phyloP scores from a whole-genome alignment of 345 rosid genomes.

The Ceriops tagal region DNA sequence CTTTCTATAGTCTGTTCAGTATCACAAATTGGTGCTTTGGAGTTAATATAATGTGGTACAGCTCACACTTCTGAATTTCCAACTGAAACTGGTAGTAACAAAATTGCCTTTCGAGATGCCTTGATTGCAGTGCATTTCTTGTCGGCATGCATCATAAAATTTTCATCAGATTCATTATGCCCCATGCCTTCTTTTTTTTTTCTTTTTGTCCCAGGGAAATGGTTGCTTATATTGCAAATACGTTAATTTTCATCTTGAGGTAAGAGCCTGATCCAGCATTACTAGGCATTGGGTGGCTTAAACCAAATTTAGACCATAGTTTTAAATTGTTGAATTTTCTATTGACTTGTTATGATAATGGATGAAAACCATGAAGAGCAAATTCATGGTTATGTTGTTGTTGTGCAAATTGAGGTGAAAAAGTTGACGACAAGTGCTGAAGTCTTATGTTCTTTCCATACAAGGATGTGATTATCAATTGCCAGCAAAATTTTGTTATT shows the following conservation, averaged over 20 bases:
- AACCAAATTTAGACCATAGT: not conserved
- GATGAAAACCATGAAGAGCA: not conserved
- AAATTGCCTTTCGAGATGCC: not conserved
- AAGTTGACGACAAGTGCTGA: not conserved
- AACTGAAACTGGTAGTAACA: not conserved
- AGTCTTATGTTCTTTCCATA: not conserved
- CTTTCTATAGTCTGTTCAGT: too few species aligned
- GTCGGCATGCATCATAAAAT: not conserved
- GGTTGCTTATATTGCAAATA: slow-evolving; percentile 97
- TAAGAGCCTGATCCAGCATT: slow-evolving; percentile 28
- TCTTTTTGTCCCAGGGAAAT: slow-evolving; percentile 61
- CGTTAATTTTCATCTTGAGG: slow-evolving; percentile 91
- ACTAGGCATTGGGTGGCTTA: not conserved
- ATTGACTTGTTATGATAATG: not conserved
- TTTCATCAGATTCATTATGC: not conserved
- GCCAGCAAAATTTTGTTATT: not conserved
- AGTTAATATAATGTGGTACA: too few species aligned
- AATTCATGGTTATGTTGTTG: not conserved
- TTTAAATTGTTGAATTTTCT: not conserved
- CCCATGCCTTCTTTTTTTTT: not conserved
- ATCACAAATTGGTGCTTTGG: too few species aligned
- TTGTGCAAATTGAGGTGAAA: not conserved
- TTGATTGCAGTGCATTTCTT: not conserved
- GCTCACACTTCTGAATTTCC: too few species aligned
- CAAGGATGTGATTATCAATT: not conserved